phyloP scores from a whole-genome alignment of 2,329 filamentous ascomycete genomes.

The Dryadomyces quercivorus region DNA sequence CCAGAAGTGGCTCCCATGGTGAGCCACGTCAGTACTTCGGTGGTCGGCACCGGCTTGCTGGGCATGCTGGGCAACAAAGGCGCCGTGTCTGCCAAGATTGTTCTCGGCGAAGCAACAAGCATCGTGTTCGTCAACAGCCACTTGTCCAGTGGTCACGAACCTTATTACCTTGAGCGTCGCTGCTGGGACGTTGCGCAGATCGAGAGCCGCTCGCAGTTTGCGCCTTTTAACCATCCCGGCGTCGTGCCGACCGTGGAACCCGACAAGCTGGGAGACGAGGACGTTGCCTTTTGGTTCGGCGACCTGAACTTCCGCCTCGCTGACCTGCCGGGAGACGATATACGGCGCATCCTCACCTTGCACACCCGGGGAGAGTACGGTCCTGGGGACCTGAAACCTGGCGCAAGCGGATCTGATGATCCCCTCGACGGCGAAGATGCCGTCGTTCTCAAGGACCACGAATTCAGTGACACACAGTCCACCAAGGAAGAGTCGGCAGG shows the following conservation, averaged over 20 bases:
- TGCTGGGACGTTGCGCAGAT: constrained; percentile 88
- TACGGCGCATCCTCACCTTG: constrained; percentile 68
- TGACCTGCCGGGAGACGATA: constrained; percentile 79
- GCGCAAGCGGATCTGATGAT: constrained; percentile 15
- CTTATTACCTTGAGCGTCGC: constrained; percentile 63
- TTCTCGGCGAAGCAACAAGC: constrained; percentile 81
- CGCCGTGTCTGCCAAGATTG: constrained; percentile 65
- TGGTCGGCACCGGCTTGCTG: constrained; percentile 78
- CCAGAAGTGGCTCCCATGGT: constrained; percentile 62
- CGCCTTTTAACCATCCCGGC: constrained; percentile 52
- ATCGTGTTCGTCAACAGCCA: constrained; percentile 88
- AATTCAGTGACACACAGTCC: constrained; percentile 30
- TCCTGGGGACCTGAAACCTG: constrained; percentile 25
- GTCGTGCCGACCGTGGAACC: constrained; percentile 48
- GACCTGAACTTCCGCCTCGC: constrained; percentile 92
- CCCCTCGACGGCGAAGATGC: constrained; percentile 35
- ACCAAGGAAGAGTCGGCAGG: background rate
- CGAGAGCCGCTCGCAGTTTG: constrained; percentile 61
- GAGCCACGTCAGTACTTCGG: constrained; percentile 68
- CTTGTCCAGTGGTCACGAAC: constrained; percentile 75
- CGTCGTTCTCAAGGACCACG: constrained; percentile 30
- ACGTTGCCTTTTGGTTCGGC: constrained; percentile 92
- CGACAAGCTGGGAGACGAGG: constrained; percentile 72
- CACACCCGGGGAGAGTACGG: constrained; percentile 73
- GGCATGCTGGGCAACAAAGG: constrained; percentile 97